Base-by-base conservation (phyloP, 208 protist genomes). In the Trypanosomatidae sp. region DNA sequence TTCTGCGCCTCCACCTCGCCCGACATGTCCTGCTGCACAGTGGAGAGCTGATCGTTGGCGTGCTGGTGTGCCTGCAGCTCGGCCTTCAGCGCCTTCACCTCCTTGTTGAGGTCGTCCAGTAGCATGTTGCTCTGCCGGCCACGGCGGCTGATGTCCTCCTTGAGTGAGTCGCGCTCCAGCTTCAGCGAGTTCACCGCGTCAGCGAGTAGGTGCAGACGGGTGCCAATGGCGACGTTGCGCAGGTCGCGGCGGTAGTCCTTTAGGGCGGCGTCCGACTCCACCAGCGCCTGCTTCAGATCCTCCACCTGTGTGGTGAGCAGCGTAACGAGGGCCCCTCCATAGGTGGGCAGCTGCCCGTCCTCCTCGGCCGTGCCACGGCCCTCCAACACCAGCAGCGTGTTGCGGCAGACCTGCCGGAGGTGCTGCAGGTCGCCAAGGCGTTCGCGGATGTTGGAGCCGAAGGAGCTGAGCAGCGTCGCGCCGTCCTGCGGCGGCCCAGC, bases 401-500 rank as follows among this genome's bases (percentile, higher is more conserved):
- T 62, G 25, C 72, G 56, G 66, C 82, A 89, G 12, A 65, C 79
- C 1, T 49, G 59, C 3, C 71, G 77, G n/a, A 94, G 80, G 39
- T 84, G 74, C 33, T 85, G 87, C 62, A 91, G 49, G 65, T 94
- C 87, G 19, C 74, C 76, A 9, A 84, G 55, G 75, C 75, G 69
- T 19, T 65, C 56, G 17, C 65, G 69, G 43, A 86, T 49, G 41
- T 56, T 66, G 25, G n/a, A n/a, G n/a, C n/a, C n/a, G n/a, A n/a
- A n/a, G n/a, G n/a, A n/a, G n/a, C n/a, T n/a, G n/a, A n/a, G n/a
- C n/a, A n/a, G n/a, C n/a, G 39, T 50, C 25, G 68, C 25, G 0
- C 65, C 43, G 6, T 62, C 47, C 41, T 44, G 30, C 7, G 59
- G 36, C n/a, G 53, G 43, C 4, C 47, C 46, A 56, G 53, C 22